A percentile compares a stretch with the other conserved stretches of the same genome.
phyloP scores from a whole-genome alignment of 768 basidiomycete species.

The Xerocomellus intermedius region DNA sequence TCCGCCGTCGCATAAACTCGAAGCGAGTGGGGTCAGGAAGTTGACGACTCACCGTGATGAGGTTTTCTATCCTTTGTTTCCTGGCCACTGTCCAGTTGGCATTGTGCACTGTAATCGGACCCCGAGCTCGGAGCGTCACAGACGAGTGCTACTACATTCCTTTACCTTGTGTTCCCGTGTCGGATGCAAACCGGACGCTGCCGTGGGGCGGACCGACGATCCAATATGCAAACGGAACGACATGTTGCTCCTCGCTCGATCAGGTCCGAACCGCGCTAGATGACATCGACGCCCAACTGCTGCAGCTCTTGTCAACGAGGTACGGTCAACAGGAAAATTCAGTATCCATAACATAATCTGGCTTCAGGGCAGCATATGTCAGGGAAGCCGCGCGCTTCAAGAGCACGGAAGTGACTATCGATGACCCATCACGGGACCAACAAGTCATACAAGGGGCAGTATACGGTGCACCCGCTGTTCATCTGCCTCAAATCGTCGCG shows the following conservation, averaged over 20 bases:
- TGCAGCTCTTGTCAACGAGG: too few relatives aligned
- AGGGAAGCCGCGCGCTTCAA: conserved; percentile 29
- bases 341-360: background rate
- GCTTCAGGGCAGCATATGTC: conserved; percentile 16
- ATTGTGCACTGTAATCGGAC: background rate
- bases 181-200: too few relatives aligned
- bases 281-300: too few relatives aligned
- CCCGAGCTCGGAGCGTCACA: background rate
- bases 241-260: too few relatives aligned
- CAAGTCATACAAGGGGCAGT: conserved; percentile 22
- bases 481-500: conserved; percentile 25
- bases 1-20: too few relatives aligned
- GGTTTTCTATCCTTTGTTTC: background rate
- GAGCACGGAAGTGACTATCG: conserved; percentile 8
- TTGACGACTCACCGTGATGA: background rate
- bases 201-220: too few relatives aligned
- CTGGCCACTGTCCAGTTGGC: background rate
- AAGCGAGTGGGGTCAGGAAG: too few relatives aligned
- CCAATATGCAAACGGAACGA: too few relatives aligned
- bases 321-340: too few relatives aligned
- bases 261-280: too few relatives aligned
- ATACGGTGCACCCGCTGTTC: conserved; percentile 14
- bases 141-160: conserved; percentile 8
- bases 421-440: conserved; percentile 12
- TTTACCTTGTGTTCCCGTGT: too few relatives aligned